Conservation (phyloP, 371 early-diverging fungal species). For the Dentiscutata heterogama region DNA sequence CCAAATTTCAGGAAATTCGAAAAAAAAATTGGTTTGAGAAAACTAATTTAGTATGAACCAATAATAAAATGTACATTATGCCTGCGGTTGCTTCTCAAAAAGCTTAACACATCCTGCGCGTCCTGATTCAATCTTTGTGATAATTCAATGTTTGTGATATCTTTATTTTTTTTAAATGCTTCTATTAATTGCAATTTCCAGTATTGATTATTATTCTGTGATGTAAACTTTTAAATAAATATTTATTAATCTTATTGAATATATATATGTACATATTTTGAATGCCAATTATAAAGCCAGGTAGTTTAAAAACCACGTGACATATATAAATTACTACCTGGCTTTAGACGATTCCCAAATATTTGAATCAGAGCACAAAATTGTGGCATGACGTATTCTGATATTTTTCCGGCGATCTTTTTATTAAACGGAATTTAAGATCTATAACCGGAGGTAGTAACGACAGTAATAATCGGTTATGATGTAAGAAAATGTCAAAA, state of each 20-base stretch:
- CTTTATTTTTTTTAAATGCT: not conserved
- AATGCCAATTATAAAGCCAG: not conserved
- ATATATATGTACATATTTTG: not conserved
- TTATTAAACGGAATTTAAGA: too few relatives aligned
- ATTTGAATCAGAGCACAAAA: too few relatives aligned
- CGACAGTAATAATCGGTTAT: too few relatives aligned
- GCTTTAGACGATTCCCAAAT: too few relatives aligned
- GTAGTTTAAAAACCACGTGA: too few relatives aligned
- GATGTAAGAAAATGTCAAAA: too few relatives aligned
- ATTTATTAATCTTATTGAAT: not conserved
- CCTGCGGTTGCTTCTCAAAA: conserved; percentile 19
- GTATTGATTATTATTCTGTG: conserved; percentile 10
- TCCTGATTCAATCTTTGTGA: not conserved
- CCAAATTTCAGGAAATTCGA: not conserved
- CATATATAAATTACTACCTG: too few relatives aligned
- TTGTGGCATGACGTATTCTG: too few relatives aligned
- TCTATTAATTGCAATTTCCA: conserved; percentile 3
- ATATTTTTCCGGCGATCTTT: too few relatives aligned
- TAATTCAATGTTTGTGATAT: not conserved
- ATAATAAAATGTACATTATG: not conserved
- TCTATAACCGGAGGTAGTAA: too few relatives aligned
- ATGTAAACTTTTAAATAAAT: conserved; percentile 10
- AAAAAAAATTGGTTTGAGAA: not conserved
- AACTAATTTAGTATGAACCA: not conserved
- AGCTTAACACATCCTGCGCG: conserved; percentile 15